A percentile compares a stretch with the other conserved stretches of the same genome.
Evolutionary conservation across 345 rosid species (phyloP).

Genomic region (Lumnitzera littorea): DNA sequence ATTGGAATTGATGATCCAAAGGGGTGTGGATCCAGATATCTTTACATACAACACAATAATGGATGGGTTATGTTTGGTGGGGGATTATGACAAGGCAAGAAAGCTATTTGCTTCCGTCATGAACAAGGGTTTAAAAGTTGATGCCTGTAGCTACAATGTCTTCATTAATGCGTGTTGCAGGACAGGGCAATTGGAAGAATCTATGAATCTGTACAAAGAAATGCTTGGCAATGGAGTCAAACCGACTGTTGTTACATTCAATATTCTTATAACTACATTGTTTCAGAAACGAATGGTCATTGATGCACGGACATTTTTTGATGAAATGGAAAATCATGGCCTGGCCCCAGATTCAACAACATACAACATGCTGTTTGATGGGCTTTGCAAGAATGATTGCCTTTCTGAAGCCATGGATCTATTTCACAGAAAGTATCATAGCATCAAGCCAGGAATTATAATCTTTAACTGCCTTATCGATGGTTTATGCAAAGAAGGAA

Average conservation of each 20-base stretch:
- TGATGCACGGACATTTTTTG: constrained; percentile 17
- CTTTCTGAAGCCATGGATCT: constrained; percentile 18
- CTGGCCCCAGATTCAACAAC: constrained; percentile 3
- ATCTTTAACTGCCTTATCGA: constrained; percentile 20
- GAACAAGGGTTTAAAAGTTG: constrained; percentile 10
- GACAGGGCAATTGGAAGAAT: constrained; percentile 13
- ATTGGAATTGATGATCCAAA: constrained; percentile 14
- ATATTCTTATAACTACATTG: constrained; percentile 13
- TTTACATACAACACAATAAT: constrained; percentile 14
- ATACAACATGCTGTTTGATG: constrained; percentile 10
- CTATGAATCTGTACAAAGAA: constrained; percentile 5
- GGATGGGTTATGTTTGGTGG: constrained; percentile 14
- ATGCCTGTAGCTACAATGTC: constrained; percentile 10
- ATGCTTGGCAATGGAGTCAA: constrained; percentile 12
- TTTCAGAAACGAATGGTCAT: constrained; percentile 13
- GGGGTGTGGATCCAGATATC: constrained; percentile 5
- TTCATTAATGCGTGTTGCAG: constrained; percentile 18
- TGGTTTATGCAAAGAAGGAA: constrained; percentile 16
- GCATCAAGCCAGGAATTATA: constrained; percentile 2
- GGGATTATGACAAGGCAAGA: constrained; percentile 14
- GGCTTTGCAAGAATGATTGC: constrained; percentile 25
- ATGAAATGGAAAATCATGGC: constrained; percentile 12
- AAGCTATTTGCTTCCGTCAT: constrained; percentile 10
- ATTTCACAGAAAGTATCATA: constrained; percentile 7
- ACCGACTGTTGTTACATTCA: constrained; percentile 15